Evolutionary conservation across 225 moss, liverwort and hornwort genomes (phyloP), one percentile per base, ranked within the genome.

Genomic region (Lunularia cruciata): DNA sequence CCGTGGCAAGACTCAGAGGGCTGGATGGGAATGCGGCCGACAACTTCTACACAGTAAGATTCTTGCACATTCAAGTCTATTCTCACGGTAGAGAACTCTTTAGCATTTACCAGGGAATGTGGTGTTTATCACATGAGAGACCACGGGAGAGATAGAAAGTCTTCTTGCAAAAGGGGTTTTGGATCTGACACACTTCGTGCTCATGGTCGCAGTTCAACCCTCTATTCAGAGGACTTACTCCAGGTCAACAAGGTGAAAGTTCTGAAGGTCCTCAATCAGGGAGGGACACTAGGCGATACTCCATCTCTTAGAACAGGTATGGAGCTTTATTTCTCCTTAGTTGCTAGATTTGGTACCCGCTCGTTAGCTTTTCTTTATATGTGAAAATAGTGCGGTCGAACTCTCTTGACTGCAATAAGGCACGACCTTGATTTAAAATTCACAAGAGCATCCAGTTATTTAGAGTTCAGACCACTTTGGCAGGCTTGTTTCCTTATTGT

Each of bases 181-280:
- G 42, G 6, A 23, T 36, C 56, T 25, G 27, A 45, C 63, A 63
- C 35, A 9, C 12, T 60, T 8, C 54, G 33, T 38, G 36, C 30
- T 61, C 73, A 31, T 59, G 69, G 7, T 68, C 42, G 55, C 73
- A 78, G 78, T 78, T 78, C 55, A 78, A 78, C 57, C 78, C 78
- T 33, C 57, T 78, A 11, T 78, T 66, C 61, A 78, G 68, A 58
- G 68, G 43, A 14, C 59, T 72, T 4, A 70, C 69, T 70, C 69
- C 65, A 64, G 63, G 16, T 45, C 76, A 71, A 71, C 52, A 32
- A 27, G 39, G 60, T 60, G 33, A 39, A 23, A 67, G 66, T 26
- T 43, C 46, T 64, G 46, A 45, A 28, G 40, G 31, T 47, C 28
- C 72, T n/a, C 31, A 42, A 36, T 63, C 43, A 63, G 36, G 75